Conservation (phyloP, 805 yeast genomes). For the Teunomyces lycoperdinae region DNA sequence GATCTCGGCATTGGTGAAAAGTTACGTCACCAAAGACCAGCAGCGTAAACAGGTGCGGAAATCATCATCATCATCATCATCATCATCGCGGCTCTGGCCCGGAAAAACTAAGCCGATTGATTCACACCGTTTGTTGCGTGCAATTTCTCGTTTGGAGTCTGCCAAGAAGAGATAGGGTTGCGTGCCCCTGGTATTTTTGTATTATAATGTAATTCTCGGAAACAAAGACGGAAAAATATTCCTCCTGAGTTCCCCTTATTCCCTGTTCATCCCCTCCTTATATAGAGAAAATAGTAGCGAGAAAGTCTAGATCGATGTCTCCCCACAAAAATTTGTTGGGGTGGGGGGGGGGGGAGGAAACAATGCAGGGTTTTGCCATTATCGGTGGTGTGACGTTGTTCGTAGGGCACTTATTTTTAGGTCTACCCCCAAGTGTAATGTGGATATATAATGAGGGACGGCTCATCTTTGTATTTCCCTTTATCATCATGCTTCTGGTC, state of each 20-base stretch:
- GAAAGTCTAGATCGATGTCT: neutral
- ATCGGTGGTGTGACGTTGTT: neutral
- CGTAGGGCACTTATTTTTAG: neutral
- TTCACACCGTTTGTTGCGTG: slow-evolving; percentile 4
- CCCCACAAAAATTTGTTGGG: neutral
- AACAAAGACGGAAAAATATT: neutral
- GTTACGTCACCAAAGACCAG: slow-evolving; percentile 18
- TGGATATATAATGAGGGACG: no score
- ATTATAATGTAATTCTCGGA: neutral
- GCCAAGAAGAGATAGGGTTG: neutral
- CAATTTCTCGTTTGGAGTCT: slow-evolving; percentile 4
- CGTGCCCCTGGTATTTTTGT: neutral
- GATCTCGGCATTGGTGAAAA: slow-evolving; percentile 18
- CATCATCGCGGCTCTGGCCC: slow-evolving; percentile 4
- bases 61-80: no score
- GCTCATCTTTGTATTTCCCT: neutral
- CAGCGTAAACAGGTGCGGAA: slow-evolving; percentile 9
- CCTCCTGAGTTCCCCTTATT: no score
- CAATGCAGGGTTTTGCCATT: no score
- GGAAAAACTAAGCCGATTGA: neutral
- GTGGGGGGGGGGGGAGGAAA: neutral
- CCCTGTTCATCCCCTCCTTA: no score
- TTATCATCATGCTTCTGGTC: neutral
- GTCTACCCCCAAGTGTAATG: no score
- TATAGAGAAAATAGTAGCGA: no score